phyloP scores from a whole-genome alignment of 306 rosid species.

The Biancaea sappan region DNA sequence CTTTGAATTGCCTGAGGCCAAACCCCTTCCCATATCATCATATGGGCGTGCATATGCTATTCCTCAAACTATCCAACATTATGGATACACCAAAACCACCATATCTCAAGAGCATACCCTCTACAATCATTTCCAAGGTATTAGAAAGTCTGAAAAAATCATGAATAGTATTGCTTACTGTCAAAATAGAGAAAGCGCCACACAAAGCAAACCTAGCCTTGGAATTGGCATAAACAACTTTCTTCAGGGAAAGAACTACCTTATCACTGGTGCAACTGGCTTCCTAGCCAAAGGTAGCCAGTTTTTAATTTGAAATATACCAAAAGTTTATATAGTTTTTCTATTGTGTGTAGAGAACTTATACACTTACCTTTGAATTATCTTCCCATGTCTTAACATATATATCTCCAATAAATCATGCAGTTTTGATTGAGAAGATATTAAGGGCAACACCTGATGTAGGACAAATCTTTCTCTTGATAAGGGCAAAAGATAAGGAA shows the following conservation, averaged over 20 bases:
- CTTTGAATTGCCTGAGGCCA: too few relatives aligned
- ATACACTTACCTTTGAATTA: too few relatives aligned
- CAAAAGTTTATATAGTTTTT: too few relatives aligned
- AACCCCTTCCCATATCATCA: too few relatives aligned
- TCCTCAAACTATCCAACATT: background rate
- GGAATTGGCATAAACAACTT: constrained; percentile 38
- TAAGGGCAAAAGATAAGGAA: background rate
- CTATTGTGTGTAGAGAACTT: too few relatives aligned
- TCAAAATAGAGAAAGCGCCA: background rate
- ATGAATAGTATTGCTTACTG: background rate
- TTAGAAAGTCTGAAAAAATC: background rate
- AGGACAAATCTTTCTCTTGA: background rate
- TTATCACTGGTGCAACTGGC: constrained; percentile 60
- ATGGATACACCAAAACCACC: background rate
- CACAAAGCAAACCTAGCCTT: background rate
- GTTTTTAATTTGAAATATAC: too few relatives aligned
- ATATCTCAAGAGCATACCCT: background rate
- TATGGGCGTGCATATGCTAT: too few relatives aligned
- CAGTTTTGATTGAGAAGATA: background rate
- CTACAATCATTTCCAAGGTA: background rate
- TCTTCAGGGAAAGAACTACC: constrained; percentile 39
- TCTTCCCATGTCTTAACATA: too few relatives aligned
- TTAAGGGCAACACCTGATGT: background rate
- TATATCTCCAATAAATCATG: too few relatives aligned
- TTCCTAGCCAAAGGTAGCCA: constrained; percentile 62